Evolutionary conservation across 805 yeast genomes (phyloP), one percentile per base, ranked within the genome.

Genomic region (Kluyveromyces nonfermentans): DNA sequence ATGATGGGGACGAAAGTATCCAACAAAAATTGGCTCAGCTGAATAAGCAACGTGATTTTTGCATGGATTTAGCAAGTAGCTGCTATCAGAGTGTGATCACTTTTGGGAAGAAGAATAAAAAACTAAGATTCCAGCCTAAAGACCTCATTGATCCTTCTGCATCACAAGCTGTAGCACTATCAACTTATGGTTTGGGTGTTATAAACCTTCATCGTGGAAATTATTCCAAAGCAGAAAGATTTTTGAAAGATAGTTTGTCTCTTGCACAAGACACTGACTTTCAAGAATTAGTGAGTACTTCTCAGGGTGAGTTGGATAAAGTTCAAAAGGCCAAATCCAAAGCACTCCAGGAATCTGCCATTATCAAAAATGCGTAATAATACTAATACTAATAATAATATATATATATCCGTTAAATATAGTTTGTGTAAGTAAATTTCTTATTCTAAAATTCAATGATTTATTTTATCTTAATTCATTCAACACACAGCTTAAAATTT

Each of bases 161-260:
- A 10, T 72, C 75, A 28, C 86, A 84, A 49, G 77, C 84, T 1
- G 78, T 83, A 35, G 93, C 94, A 0, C 69, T 89, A 58, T 78
- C 95, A 0, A 78, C 87, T 0, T 89, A 84, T 57, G 94, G 96
- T 0, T 68, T 85, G 34, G 97, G 96, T 1, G 94, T 88, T 5
- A 72, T 86, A 9, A 72, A 75, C 36, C 63, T 82, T n/a, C 85
- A 85, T 52, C 56, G 69, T 37, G 75, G 80, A 1, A 65, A 79
- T 9, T 68, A 74, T 44, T 72, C 69, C 2, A 64, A 71, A 43
- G 88, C 95, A 0, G 77, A 75, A 50, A 68, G 77, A 35, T 65
- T 75, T 21, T 66, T 89, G 38, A 67, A 80, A 6, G 88, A 84
- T 57, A 78, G 95, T 0, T 72, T 85, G 30, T 70, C 78, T 20